Evolutionary conservation across 2,329 filamentous ascomycete species (phyloP).

Genomic region (Chlorencoelia australis): DNA sequence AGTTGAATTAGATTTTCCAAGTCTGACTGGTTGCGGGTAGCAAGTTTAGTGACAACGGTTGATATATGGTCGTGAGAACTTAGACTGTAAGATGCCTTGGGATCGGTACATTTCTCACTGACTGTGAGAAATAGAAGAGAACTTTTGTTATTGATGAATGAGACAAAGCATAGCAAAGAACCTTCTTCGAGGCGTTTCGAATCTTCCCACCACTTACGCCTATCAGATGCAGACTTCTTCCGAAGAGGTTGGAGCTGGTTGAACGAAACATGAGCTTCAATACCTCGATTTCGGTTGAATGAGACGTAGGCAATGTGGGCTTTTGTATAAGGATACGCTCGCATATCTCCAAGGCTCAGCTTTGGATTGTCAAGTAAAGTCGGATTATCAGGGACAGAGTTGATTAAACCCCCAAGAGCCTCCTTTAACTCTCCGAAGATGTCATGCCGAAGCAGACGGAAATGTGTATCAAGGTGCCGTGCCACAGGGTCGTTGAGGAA

Average conservation of each 20-base stretch:
- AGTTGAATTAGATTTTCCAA: constrained; percentile 11
- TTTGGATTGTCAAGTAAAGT: constrained; percentile 12
- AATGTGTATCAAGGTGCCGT: constrained; percentile 22
- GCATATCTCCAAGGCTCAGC: constrained; percentile 13
- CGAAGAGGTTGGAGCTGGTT: constrained; percentile 28
- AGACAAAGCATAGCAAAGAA: constrained; percentile 13
- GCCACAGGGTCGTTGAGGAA: constrained; percentile 26
- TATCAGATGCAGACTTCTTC: constrained; percentile 11
- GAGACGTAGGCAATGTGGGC: constrained; percentile 10
- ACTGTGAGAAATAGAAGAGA: constrained; percentile 10
- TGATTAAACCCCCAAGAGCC: constrained; percentile 25
- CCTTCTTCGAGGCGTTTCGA: constrained; percentile 17
- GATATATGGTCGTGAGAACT: constrained; percentile 9
- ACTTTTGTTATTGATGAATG: constrained; percentile 5
- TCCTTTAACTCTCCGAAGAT: constrained; percentile 39
- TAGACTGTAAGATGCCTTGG: constrained; percentile 8
- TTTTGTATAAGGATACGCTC: constrained; percentile 24
- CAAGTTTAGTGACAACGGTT: constrained; percentile 19
- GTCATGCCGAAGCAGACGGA: constrained; percentile 32
- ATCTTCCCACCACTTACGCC: constrained; percentile 16
- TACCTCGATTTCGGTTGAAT: constrained; percentile 25
- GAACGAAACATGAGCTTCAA: constrained; percentile 37
- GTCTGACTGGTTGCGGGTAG: constrained; percentile 11
- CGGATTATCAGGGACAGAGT: constrained; percentile 15
- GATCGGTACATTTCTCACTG: constrained; percentile 15